Conservation (phyloP, 495 filamentous ascomycete genomes). For the Cercophora samala region DNA sequence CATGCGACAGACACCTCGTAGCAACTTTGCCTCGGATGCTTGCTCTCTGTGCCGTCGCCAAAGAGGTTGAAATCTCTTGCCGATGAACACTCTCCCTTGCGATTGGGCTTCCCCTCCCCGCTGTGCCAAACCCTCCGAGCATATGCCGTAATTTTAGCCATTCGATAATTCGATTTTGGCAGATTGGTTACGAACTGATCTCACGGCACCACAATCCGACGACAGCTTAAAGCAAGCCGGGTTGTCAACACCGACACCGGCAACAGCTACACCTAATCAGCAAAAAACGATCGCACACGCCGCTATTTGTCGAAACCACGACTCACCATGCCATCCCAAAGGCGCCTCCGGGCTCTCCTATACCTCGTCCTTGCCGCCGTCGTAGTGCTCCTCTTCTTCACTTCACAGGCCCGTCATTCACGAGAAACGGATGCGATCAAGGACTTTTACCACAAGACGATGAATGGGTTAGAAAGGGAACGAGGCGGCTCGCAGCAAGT, state of each 20-base stretch:
- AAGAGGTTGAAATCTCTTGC: neutral
- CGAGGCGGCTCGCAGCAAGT: conserved; percentile 33
- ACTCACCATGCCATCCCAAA: conserved; percentile 64
- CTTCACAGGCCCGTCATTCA: conserved; percentile 40
- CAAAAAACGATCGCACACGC: neutral
- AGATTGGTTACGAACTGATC: neutral
- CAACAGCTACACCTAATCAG: neutral
- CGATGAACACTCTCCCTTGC: neutral
- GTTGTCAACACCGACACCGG: neutral
- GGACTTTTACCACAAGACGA: conserved; percentile 57
- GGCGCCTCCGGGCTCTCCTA: conserved; percentile 60
- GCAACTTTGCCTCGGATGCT: neutral
- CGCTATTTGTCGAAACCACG: neutral
- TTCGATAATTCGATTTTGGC: neutral
- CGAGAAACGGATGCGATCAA: conserved; percentile 37
- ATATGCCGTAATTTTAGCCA: neutral
- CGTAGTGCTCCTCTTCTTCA: conserved; percentile 61
- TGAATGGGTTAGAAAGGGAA: conserved; percentile 43
- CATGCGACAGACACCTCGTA: neutral
- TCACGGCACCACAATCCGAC: neutral
- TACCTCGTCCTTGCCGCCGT: conserved; percentile 56
- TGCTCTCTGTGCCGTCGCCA: neutral
- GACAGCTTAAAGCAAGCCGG: neutral
- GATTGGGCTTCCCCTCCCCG: neutral
- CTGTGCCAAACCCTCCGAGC: neutral